Conservation (phyloP, 2,329 filamentous ascomycete genomes). For the Fusarium transvaalense region DNA sequence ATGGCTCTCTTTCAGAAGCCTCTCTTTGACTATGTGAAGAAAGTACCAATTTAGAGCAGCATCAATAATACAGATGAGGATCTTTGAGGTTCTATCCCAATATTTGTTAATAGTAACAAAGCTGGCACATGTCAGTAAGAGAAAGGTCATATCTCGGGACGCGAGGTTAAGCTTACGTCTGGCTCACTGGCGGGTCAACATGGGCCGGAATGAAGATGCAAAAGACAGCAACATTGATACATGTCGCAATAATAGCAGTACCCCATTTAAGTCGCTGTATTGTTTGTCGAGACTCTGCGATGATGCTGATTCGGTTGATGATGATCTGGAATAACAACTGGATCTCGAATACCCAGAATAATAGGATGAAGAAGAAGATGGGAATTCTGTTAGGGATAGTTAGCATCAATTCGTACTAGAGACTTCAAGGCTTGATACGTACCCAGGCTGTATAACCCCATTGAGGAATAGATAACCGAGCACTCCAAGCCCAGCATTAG, state of each 20-base stretch:
- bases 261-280: slow-evolving; percentile 61
- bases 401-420: neutral
- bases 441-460: slow-evolving; percentile 52
- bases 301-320: slow-evolving; percentile 65
- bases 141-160: fast-evolving
- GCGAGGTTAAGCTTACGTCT: slow-evolving; percentile 44
- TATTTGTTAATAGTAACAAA: slow-evolving; percentile 60
- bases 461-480: slow-evolving; percentile 57
- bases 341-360: slow-evolving; percentile 60
- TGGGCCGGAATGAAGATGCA: slow-evolving; percentile 66
- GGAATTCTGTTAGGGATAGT: slow-evolving; percentile 47
- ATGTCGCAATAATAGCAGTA: slow-evolving; percentile 58
- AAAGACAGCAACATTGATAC: slow-evolving; percentile 66
- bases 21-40: slow-evolving; percentile 59
- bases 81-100: slow-evolving; percentile 67
- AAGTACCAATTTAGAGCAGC: slow-evolving; percentile 66
- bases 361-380: slow-evolving; percentile 53
- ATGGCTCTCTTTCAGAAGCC: slow-evolving; percentile 61
- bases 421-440: neutral
- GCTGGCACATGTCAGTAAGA: slow-evolving; percentile 22
- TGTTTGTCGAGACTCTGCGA: slow-evolving; percentile 57
- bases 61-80: slow-evolving; percentile 64
- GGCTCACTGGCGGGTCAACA: slow-evolving; percentile 53
- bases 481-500: slow-evolving; percentile 55
- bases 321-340: slow-evolving; percentile 68